Evolutionary conservation across 139 green algal species (phyloP), one percentile per base, ranked within the genome.

Genomic region (Chlorella sp.): DNA sequence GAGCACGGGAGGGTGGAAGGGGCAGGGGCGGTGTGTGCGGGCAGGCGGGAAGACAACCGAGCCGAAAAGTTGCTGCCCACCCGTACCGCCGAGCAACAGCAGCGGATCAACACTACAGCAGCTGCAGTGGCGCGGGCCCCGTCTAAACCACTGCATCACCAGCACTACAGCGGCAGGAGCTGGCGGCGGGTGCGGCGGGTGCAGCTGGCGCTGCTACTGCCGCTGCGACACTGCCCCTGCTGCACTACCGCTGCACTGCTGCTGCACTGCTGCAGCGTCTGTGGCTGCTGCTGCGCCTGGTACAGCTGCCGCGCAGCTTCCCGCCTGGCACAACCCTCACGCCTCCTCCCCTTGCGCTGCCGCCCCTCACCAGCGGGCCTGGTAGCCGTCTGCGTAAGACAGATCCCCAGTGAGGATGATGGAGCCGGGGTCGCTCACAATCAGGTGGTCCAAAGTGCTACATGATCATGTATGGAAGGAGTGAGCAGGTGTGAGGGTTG

Each of bases 381-480:
- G 86, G 77, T 95, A 95, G n/a, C 92, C 94, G 91, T 98, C 96
- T 18, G 96, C 96, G 76, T 98, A 98, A 0, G 92, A 96, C 15
- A 98, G 89, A 91, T 98, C 96, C 0, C 96, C 96, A 14, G 92
- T 93, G 37, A 96, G 93, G 40, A 98, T 68, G 28, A 98, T 84
- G 60, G 92, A 87, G 37, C 81, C 83, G 12, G 81, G 28, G 90
- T 69, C 1, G 87, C 66, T n/a, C 61, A 71, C 78, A 12, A 60
- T 71, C 78, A 98, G 53, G 79, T 97, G 95, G 32, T 94, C 82
- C 87, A 98, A 88, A 7, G 95, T 97, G n/a, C 89, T 82, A 64
- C 64, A 88, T 60, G 48, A n/a, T n/a, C 12, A 40, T 28, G 11
- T 4, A n/a, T 7, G 57, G 26, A 69, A n/a, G n/a, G 34, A 64